Percentiles rank a stretch among this genome's conserved stretches.
These are phyloP conservation scores for Geotrichum klebahnii DNA, from an alignment of 1,139 yeast genomes.

Conservation along the genomic window DNA sequence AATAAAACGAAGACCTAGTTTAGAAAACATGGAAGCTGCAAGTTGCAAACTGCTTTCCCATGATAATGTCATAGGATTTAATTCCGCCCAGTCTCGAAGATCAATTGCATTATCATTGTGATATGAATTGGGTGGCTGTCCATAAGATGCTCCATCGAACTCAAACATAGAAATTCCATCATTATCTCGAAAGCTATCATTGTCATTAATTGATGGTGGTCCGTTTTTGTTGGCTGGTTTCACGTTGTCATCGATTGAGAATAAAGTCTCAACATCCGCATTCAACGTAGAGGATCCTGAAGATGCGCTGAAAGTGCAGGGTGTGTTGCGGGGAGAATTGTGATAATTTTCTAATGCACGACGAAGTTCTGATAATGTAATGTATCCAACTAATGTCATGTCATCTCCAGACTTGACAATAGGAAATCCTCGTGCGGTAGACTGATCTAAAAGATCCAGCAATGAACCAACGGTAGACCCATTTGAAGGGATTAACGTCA, in stretches of 20 bases:
- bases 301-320: constrained; percentile 26
- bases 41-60: constrained; percentile 42
- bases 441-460: constrained; percentile 24
- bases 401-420: constrained; percentile 36
- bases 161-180: constrained; percentile 16
- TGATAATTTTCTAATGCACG: constrained; percentile 31
- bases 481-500: constrained; percentile 32
- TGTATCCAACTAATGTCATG: constrained; percentile 43
- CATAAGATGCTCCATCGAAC: constrained; percentile 2
- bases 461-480: constrained; percentile 29
- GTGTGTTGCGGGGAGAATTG: constrained; percentile 15
- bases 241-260: neutral
- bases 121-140: neutral
- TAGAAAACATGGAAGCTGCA: constrained; percentile 48
- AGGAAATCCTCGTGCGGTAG: constrained; percentile 43
- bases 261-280: constrained; percentile 13
- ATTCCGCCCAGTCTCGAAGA: constrained; percentile 32
- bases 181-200: constrained; percentile 1
- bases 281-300: constrained; percentile 9
- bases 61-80: constrained; percentile 35
- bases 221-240: neutral
- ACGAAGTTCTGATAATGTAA: constrained; percentile 40
- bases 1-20: constrained; percentile 52
- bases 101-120: constrained; percentile 13
- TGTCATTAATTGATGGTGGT: neutral